Base-by-base conservation (phyloP, 768 basidiomycete species). In the Xanthoconium purpureum region DNA sequence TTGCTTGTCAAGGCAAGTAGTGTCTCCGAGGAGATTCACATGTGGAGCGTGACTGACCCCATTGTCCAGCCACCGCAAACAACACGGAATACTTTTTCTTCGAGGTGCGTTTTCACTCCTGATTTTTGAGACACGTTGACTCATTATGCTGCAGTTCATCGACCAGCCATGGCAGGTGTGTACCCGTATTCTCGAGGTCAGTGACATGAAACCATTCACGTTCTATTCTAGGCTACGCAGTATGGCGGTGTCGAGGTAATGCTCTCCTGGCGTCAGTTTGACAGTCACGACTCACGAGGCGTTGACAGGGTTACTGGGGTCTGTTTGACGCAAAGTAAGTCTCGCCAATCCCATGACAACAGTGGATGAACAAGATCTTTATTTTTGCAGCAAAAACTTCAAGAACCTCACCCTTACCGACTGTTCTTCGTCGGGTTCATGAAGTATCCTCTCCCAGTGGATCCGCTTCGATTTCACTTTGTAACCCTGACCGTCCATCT, bases 21-120 rank as follows among this genome's bases (percentile, higher is more conserved):
- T 36, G 6, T 9, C 33, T 49, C 29, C 14, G 15, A 47, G 5
- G 32, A 35, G 14, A 39, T 58, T 52, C 46, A 29, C 51, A 30
- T 29, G 18, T 36, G 32, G 46, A 46, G 30, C 10, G 15, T 10
- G 24, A 54, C 55, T 60, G 42, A 72, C 43, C n/a, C 17, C 17
- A 12, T 37, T 17, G 17, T 50, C 10, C 50, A 67, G 89, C 95
- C 0, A 97, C 94, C 69, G 58, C 70, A 17, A 94, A 94, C 58
- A 81, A 82, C 13, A 94, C 90, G 1, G 77, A 82, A 15, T 96
- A 96, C 74, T 97, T 94, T 81, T 95, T 83, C 77, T 92, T 93
- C 57, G 89, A 89, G 78, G 82, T 83, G 17, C 8, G 70, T 60
- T 48, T 47, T 24, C n/a, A 35, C 50, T 40, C 29, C 38, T 30